phyloP scores from a whole-genome alignment of 352 stramenopile genomes.

The Globisporangium spinosum region DNA sequence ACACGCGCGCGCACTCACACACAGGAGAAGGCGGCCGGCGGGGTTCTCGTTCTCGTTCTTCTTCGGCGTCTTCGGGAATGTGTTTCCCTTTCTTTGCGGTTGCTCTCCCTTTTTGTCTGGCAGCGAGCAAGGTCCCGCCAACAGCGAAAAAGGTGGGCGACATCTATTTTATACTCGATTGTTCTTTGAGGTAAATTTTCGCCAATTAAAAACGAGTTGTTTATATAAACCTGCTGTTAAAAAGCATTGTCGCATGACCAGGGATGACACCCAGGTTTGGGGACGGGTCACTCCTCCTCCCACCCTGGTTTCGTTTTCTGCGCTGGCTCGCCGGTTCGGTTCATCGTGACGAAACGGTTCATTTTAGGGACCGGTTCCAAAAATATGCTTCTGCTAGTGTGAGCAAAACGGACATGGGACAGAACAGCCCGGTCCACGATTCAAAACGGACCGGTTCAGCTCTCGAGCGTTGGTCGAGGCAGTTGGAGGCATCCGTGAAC shows the following conservation, averaged over 20 bases:
- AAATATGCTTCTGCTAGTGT: background rate
- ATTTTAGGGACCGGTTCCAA: background rate
- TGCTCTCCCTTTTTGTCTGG: conserved; percentile 3
- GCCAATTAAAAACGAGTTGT: background rate
- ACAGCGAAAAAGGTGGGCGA: background rate
- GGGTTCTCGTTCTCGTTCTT: conserved; percentile 3
- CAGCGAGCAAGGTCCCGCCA: background rate
- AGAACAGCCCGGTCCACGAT: background rate
- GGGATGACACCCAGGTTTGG: background rate
- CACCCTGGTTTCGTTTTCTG: background rate
- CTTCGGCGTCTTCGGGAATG: conserved; percentile 6
- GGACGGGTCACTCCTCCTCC: background rate
- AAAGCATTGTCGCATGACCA: background rate
- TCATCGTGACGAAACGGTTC: background rate
- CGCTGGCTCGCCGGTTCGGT: background rate
- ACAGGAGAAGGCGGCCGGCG: background rate
- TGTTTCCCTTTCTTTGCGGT: background rate
- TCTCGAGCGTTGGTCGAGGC: background rate
- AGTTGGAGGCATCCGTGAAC: background rate
- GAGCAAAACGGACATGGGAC: background rate
- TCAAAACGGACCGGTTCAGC: background rate
- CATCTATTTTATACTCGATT: background rate
- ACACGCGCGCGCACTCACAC: background rate
- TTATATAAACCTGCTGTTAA: background rate
- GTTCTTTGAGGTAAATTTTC: background rate